Evolutionary conservation across 2,329 filamentous ascomycete genomes (phyloP), one percentile per base, ranked within the genome.

Genomic region (Trichophyton schoenleinii): DNA sequence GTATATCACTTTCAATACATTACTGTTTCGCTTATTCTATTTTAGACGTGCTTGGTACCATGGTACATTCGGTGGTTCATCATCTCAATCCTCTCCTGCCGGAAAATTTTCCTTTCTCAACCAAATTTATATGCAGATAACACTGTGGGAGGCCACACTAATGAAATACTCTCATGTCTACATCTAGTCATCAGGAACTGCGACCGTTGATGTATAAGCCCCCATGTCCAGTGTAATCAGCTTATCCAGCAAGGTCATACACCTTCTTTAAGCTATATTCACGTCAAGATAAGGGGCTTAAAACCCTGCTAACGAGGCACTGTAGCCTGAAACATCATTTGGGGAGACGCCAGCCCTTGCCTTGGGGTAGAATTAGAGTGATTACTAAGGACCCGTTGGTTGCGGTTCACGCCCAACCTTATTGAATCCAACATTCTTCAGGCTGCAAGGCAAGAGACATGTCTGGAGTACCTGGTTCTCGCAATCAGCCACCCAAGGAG

Each of bases 1-100:
- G 49, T 55, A 55, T 8, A 55, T 55, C 31, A 55, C 5, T n/a
- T 28, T 55, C 49, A 55, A 55, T 55, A 55, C 49, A 55, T 55
- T 55, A 34, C 20, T 28, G 25, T 55, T 55, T 18, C 11, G 18
- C 8, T 18, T 18, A 5, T 18, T 36, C 31, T 49, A 15, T 34
- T 36, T 55, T 55, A 55, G 28, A 55, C 49, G 49, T 55, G 34
- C 34, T 36, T 11, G 8, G 34, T 28, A 34, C 11, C 20, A 34
- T 8, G 15, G 15, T 55, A 34, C n/a, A 28, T 6, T 36, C 9
- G n/a, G 49, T 34, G 15, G 31, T n/a, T 53, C 18, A 9, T 6
- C 28, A n/a, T 34, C 34, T 20, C 49, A 53, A 22, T 6, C 49
- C n/a, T 25, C 5, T 20, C 11, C 15, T 18, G 13, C 20, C 15